Evolutionary conservation across 2,329 filamentous ascomycete species (phyloP), one percentile per base, ranked within the genome.

Genomic region (Aspergillus intermedius): DNA sequence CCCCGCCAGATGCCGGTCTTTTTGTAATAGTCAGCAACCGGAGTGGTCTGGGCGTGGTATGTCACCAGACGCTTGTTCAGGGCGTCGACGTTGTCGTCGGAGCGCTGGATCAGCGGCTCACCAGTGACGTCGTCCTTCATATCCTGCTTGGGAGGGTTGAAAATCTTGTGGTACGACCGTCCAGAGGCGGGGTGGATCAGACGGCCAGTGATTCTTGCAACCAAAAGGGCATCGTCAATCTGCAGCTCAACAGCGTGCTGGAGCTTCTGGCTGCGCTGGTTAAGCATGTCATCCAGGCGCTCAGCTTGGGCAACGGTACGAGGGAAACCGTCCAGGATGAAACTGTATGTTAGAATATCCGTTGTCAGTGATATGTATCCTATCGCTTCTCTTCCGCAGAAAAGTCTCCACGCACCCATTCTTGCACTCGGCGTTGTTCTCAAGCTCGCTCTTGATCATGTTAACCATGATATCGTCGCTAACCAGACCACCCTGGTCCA

Each of bases 391-490:
- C 25, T 30, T 30, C 25, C 25, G 10, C 9, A 30, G 5, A n/a
- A 44, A 55, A 34, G 47, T 47, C 30, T 28, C 39, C 47, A 57
- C 81, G 61, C 79, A 96, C 91, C 93, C 93, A 74, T 91, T 91
- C 77, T 88, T 88, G 82, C 93, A 98, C 77, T 98, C 91, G 65
- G 81, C 75, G 78, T 98, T 98, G 75, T 80, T 86, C 65, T 94
- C 87, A 45, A 98, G 81, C 80, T 98, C 91, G 70, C 86, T 87
- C 83, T 93, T 91, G 78, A 98, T 98, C 93, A 98, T 98, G 74
- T 91, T 90, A 72, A 98, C 88, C 82, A 98, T 91, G 69, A 98
- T 98, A 69, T 97, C 91, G 73, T 98, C 93, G 72, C 90, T 95
- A 70, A 98, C 93, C 51, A 98, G 83, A 60, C 91, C 91, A 63